Conservation (phyloP, 2,329 filamentous ascomycete genomes). For the Canariomyces notabilis region DNA sequence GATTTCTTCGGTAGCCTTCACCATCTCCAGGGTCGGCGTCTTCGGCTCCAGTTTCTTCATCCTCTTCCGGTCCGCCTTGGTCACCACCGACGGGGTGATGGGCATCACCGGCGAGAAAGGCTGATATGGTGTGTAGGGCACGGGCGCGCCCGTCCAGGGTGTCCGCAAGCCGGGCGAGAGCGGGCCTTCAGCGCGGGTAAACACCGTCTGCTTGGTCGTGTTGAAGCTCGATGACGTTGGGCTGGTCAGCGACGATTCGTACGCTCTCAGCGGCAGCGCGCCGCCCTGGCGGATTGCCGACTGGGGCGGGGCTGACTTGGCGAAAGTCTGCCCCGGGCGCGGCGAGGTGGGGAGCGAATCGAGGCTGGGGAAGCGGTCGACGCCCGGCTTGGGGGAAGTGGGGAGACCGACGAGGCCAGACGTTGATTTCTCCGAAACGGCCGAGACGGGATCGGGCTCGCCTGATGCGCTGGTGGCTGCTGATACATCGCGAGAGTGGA, state of each 20-base stretch:
- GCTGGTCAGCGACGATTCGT: slow-evolving; percentile 52
- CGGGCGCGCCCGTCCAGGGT: slow-evolving; percentile 56
- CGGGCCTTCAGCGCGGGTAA: slow-evolving; percentile 50
- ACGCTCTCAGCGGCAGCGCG: slow-evolving; percentile 55
- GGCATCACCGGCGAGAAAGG: slow-evolving; percentile 71
- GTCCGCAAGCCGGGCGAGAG: slow-evolving; percentile 57
- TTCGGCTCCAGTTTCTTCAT: slow-evolving; percentile 60
- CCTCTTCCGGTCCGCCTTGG: slow-evolving; percentile 63
- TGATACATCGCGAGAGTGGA: slow-evolving; percentile 22
- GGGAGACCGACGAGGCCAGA: slow-evolving; percentile 49
- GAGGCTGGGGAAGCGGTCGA: slow-evolving; percentile 37
- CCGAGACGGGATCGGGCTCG: slow-evolving; percentile 45
- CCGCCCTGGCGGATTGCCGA: slow-evolving; percentile 54
- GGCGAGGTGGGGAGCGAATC: slow-evolving; percentile 48
- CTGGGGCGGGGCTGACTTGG: slow-evolving; percentile 37
- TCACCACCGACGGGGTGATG: slow-evolving; percentile 70
- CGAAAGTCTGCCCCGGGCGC: slow-evolving; percentile 42
- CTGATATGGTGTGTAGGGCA: slow-evolving; percentile 75
- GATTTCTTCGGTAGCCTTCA: slow-evolving; percentile 56
- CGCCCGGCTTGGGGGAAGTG: slow-evolving; percentile 44
- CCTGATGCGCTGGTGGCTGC: slow-evolving; percentile 31
- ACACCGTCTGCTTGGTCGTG: slow-evolving; percentile 61
- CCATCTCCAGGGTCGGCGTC: slow-evolving; percentile 59
- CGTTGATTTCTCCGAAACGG: slow-evolving; percentile 47
- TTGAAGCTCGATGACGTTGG: slow-evolving; percentile 39